Conservation (phyloP, 2,329 filamentous ascomycete species). For the Chrysoporthe deuterocubensis region DNA sequence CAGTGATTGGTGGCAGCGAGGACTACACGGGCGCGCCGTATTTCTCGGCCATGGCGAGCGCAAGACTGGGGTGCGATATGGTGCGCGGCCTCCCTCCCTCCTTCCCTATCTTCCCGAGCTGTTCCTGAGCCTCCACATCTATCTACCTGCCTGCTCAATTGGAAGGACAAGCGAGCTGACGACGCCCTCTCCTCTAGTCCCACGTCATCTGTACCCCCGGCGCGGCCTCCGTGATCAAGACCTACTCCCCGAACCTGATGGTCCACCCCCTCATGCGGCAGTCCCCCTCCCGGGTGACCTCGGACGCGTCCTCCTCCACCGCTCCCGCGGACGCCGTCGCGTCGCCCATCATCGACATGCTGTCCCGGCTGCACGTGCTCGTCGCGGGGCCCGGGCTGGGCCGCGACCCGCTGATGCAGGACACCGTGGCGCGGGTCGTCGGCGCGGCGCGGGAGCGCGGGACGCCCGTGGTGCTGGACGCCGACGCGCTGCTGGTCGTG, state of each 20-base stretch:
- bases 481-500: slow-evolving; percentile 82
- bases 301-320: slow-evolving; percentile 50
- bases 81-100: slow-evolving; percentile 49
- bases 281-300: slow-evolving; percentile 51
- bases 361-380: slow-evolving; percentile 85
- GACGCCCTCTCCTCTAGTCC: slow-evolving; percentile 54
- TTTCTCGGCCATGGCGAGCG: slow-evolving; percentile 97
- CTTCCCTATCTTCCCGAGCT: not conserved
- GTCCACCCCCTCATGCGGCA: slow-evolving; percentile 95
- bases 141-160: not conserved
- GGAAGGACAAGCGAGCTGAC: slow-evolving; percentile 4
- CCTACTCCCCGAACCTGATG: slow-evolving; percentile 98
- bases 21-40: slow-evolving; percentile 98
- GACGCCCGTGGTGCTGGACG: slow-evolving; percentile 87
- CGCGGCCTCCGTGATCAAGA: slow-evolving; percentile 89
- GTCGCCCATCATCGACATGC: slow-evolving; percentile 73
- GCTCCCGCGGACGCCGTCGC: slow-evolving; percentile 64
- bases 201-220: slow-evolving; percentile 95
- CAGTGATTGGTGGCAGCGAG: slow-evolving; percentile 91
- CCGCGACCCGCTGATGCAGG: slow-evolving; percentile 86
- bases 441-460: slow-evolving; percentile 71
- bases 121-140: not conserved
- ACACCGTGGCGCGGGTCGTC: slow-evolving; percentile 79
- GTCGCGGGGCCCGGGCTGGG: slow-evolving; percentile 93
- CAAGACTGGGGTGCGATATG: slow-evolving; percentile 87